Conservation (phyloP, 345 rosid species). For the Camelina sativa region DNA sequence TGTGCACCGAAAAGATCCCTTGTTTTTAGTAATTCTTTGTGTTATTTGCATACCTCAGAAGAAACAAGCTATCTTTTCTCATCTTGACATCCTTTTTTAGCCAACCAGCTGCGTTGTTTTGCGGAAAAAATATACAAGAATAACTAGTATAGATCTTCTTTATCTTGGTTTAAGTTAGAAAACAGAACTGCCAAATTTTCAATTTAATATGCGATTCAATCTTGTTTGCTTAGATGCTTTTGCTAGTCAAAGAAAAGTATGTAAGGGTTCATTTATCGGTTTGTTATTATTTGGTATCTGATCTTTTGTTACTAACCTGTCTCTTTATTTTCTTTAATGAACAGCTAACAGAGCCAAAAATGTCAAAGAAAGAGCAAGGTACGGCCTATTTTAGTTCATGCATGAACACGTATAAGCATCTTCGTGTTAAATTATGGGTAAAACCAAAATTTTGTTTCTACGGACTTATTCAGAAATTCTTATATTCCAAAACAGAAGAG, state of each 20-base stretch:
- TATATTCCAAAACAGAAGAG: conserved; percentile 57
- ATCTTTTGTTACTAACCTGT: conserved; percentile 31
- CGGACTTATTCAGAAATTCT: conserved; percentile 15
- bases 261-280: not conserved
- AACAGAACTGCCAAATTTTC: not conserved
- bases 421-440: not conserved
- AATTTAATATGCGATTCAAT: not conserved
- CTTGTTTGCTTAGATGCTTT: not conserved
- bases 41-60: not conserved
- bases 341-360: conserved; percentile 73
- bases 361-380: conserved; percentile 78
- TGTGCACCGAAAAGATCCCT: not conserved
- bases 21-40: not conserved
- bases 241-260: not conserved
- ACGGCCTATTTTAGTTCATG: conserved; percentile 30
- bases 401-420: not conserved
- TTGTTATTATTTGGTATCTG: not conserved
- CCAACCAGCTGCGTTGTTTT: not conserved
- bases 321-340: conserved; percentile 12
- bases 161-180: not conserved
- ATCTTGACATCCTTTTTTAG: conserved; percentile 1
- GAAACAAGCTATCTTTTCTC: not conserved
- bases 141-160: not conserved
- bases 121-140: not conserved
- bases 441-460: not conserved